Evolutionary conservation across 805 yeast species (phyloP).

Genomic region (Sugiyamaella marilandica): DNA sequence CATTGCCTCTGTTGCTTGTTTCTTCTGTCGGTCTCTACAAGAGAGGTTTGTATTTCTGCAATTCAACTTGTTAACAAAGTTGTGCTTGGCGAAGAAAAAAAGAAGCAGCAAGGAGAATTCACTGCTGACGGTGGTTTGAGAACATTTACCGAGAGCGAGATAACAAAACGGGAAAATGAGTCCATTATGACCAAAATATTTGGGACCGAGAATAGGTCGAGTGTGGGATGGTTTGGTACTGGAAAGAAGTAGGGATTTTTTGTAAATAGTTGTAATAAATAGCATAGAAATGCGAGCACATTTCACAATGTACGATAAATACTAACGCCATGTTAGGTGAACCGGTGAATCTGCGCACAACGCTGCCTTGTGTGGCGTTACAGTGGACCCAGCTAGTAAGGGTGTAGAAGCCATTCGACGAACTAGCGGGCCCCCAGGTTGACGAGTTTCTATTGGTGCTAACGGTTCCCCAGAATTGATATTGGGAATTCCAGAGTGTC

Average conservation of each 20-base stretch:
- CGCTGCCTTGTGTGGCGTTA: too few species aligned
- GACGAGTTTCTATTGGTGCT: too few species aligned
- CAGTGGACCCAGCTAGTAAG: too few species aligned
- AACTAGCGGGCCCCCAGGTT: too few species aligned
- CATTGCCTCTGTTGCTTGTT: constrained; percentile 28
- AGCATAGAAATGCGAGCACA: background rate
- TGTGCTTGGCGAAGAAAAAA: constrained; percentile 40
- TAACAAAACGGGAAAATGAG: constrained; percentile 33
- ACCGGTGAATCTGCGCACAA: background rate
- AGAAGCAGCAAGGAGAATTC: constrained; percentile 43
- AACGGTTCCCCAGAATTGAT: too few species aligned
- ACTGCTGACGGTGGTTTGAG: constrained; percentile 43
- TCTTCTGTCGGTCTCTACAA: constrained; percentile 28
- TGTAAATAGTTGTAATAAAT: background rate
- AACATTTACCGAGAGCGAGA: constrained; percentile 43
- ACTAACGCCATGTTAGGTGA: background rate
- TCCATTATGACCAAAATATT: constrained; percentile 41
- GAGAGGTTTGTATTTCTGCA: constrained; percentile 18
- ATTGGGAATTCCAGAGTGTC: too few species aligned
- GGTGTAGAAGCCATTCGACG: too few species aligned
- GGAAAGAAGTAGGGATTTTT: background rate
- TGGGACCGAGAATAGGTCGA: constrained; percentile 29
- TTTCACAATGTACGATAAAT: background rate
- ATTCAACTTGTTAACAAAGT: constrained; percentile 21
- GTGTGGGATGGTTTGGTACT: constrained; percentile 3